Evolutionary conservation across 1,284 basidiomycete species (phyloP).

Genomic region (Boletellus deceptivus): DNA sequence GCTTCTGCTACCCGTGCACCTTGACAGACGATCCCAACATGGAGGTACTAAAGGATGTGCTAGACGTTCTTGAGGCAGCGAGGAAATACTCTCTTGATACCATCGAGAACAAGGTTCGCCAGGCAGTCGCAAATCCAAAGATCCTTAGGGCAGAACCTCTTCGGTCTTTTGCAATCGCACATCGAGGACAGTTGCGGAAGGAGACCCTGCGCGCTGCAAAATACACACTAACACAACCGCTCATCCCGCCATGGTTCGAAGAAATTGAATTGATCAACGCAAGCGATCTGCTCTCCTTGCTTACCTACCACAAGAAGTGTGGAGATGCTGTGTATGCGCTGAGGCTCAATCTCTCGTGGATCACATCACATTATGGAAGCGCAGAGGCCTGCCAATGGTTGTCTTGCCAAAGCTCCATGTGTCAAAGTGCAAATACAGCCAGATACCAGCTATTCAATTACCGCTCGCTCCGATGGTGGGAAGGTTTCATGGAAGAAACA

Average conservation of each 20-base stretch:
- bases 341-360: conserved; percentile 12
- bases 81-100: conserved; percentile 18
- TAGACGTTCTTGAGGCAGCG: conserved; percentile 12
- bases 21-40: conserved; percentile 22
- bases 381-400: conserved; percentile 6
- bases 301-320: conserved; percentile 20
- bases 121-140: conserved; percentile 12
- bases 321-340: conserved; percentile 12
- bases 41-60: conserved; percentile 5
- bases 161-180: conserved; percentile 20
- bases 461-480: conserved; percentile 18
- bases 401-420: not conserved
- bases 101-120: conserved; percentile 7
- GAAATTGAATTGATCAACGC: conserved; percentile 19
- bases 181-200: not conserved
- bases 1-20: conserved; percentile 26
- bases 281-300: conserved; percentile 17
- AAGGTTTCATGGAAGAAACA: conserved; percentile 12
- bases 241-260: conserved; percentile 17
- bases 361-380: conserved; percentile 14
- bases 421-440: not conserved
- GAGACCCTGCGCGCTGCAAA: conserved; percentile 18
- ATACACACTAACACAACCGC: conserved; percentile 13
- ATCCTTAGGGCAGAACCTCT: conserved; percentile 16
- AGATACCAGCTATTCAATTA: not conserved